phyloP scores from a whole-genome alignment of 164 flowering plant species.

The Vitis labrusca region DNA sequence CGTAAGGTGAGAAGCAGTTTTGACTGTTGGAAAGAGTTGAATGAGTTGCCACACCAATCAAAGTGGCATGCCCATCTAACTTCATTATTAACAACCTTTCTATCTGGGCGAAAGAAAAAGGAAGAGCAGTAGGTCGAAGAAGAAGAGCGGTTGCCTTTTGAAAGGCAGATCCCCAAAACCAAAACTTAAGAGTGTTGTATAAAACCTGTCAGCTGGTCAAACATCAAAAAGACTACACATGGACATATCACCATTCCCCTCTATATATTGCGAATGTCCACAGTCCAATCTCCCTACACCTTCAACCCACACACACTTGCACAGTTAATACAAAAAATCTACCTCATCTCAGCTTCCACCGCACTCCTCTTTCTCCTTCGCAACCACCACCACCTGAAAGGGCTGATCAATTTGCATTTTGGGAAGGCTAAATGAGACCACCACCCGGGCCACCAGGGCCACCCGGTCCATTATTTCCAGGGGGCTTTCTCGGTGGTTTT shows the following conservation, averaged over 20 bases:
- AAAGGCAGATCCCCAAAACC: not conserved
- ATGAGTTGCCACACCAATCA: too few species aligned
- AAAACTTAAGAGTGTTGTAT: not conserved
- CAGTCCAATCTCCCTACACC: too few species aligned
- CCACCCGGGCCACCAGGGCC: conserved; percentile 4
- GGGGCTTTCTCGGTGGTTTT: conserved; percentile 8
- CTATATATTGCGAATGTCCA: too few species aligned
- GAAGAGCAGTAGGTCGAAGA: not conserved
- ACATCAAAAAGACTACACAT: too few species aligned
- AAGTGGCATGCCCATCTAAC: not conserved
- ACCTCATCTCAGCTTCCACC: not conserved
- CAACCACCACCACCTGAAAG: not conserved
- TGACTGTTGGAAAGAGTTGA: too few species aligned
- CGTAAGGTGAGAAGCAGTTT: too few species aligned
- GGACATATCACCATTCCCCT: not conserved
- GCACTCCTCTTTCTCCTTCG: not conserved
- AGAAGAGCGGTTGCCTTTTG: not conserved
- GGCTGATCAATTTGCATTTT: not conserved
- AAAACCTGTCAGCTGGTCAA: too few species aligned
- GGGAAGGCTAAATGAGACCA: not conserved
- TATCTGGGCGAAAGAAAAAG: not conserved
- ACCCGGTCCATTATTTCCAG: not conserved
- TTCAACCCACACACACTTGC: too few species aligned
- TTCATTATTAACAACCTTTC: not conserved
- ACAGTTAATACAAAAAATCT: too few species aligned